Conservation (phyloP, 164 flowering plant species). For the Cinnamomum micranthum region DNA sequence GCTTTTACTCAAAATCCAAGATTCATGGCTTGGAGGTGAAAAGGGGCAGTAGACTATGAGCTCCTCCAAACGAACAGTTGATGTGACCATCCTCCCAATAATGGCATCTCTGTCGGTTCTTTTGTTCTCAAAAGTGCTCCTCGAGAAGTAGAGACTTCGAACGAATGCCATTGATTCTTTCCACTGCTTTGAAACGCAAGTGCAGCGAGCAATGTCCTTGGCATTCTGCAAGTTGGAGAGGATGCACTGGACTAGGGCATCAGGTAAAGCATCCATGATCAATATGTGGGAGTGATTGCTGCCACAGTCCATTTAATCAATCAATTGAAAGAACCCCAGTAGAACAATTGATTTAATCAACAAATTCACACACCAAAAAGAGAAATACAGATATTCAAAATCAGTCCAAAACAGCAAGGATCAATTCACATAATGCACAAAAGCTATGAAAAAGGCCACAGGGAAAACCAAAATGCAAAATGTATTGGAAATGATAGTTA, state of each 20-base stretch:
- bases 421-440: no score
- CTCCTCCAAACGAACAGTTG: slow-evolving; percentile 40
- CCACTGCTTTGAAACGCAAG: slow-evolving; percentile 80
- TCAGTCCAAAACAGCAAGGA: no score
- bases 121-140: slow-evolving; percentile 55
- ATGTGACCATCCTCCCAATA: slow-evolving; percentile 42
- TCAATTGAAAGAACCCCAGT: background rate
- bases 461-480: no score
- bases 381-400: no score
- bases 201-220: slow-evolving; percentile 61
- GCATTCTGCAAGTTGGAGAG: slow-evolving; percentile 59
- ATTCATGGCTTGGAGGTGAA: slow-evolving; percentile 47
- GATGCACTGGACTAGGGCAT: slow-evolving; percentile 64
- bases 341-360: background rate
- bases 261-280: slow-evolving; percentile 71
- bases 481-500: background rate
- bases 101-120: slow-evolving; percentile 33
- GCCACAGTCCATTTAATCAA: background rate
- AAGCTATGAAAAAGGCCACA: no score
- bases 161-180: slow-evolving; percentile 55
- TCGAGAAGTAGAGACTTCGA: slow-evolving; percentile 60
- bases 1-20: slow-evolving; percentile 46
- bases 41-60: slow-evolving; percentile 80
- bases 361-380: no score
- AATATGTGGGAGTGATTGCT: no score